Base-by-base conservation (phyloP, 2,329 filamentous ascomycete species). In the Ilyonectria sp. region DNA sequence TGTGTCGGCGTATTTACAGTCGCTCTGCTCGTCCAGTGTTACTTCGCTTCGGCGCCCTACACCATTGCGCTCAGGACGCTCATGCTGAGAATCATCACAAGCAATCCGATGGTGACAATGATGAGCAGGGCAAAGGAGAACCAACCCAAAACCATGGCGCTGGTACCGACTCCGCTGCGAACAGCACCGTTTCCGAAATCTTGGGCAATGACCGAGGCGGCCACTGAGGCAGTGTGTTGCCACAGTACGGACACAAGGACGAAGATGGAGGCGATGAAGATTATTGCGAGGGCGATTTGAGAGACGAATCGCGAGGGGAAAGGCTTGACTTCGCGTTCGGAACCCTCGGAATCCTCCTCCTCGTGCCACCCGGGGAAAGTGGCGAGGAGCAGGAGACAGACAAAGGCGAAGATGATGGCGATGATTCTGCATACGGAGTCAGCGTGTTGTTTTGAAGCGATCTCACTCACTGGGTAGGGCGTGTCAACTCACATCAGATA, bases 281-380 rank as follows among this genome's bases (percentile, higher is more conserved):
- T 97, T 76, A 98, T 93, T 63, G 95, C 94, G 50, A 99, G 87
- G 11, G 95, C 94, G 69, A 97, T 90, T 83, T 99, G 96, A 13
- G 94, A 97, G 61, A 98, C 95, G 11, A 95, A 92, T 47, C 95
- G 90, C 40, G 93, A 96, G 11, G 96, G 96, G 82, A 99, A 97
- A 8, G 94, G 94, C 83, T 97, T 97, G 79, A 97, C 92, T 82
- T 97, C 94, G 76, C 93, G 91, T 76, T 97, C 94, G 55, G 91
- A 94, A 59, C 94, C 95, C 60, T 89, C 86, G 43, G 88, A 90
- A 81, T 96, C 93, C 71, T 91, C 89, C 82, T 97, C 94, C 82
- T 97, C 94, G 82, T 98, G 95, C 94, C 96, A 99, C 71, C 95
- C 95, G 1, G 96, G 96, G 83, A 98, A 99, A 37, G 96, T 98